Conservation (phyloP, 129 eudicot species). For the sunflower (Helianthus annuus) region DNA sequence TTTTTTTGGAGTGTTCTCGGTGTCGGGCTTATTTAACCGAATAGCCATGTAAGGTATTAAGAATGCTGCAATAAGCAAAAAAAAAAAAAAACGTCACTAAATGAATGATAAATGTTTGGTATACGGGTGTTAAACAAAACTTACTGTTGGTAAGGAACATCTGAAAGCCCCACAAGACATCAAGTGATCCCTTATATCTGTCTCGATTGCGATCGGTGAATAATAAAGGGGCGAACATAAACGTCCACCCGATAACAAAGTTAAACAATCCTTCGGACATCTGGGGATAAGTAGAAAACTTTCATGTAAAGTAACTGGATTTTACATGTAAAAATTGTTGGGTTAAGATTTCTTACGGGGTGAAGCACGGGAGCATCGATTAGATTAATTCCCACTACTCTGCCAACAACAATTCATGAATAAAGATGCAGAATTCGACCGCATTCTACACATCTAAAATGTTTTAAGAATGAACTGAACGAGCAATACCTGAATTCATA, state of each 20-base stretch:
- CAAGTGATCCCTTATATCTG: conserved; percentile 80
- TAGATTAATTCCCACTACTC: conserved; percentile 84
- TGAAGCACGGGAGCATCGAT: conserved; percentile 93
- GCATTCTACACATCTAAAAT: background rate
- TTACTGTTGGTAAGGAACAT: conserved; percentile 97
- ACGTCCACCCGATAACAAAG: conserved; percentile 92
- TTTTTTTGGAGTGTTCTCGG: conserved; percentile 45
- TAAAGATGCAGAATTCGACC: conserved; percentile 18
- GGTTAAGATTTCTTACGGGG: conserved; percentile 55
- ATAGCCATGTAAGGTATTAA: conserved; percentile 97
- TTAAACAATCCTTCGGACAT: conserved; percentile 93
- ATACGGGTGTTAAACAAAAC: conserved; percentile 2
- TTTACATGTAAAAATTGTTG: background rate
- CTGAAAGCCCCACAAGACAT: conserved; percentile 85
- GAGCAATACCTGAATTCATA: conserved; percentile 59
- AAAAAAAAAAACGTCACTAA: background rate
- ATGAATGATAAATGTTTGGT: background rate
- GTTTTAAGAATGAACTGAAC: background rate
- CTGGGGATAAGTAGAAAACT: conserved; percentile 33
- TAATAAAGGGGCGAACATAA: conserved; percentile 88
- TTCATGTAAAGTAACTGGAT: conserved; percentile 4
- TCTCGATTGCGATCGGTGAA: conserved; percentile 77
- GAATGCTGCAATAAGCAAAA: conserved; percentile 59
- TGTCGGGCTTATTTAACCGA: conserved; percentile 66
- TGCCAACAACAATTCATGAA: conserved; percentile 57